Conservation (phyloP, 2,329 filamentous ascomycete species). For the Endothia cerciana region DNA sequence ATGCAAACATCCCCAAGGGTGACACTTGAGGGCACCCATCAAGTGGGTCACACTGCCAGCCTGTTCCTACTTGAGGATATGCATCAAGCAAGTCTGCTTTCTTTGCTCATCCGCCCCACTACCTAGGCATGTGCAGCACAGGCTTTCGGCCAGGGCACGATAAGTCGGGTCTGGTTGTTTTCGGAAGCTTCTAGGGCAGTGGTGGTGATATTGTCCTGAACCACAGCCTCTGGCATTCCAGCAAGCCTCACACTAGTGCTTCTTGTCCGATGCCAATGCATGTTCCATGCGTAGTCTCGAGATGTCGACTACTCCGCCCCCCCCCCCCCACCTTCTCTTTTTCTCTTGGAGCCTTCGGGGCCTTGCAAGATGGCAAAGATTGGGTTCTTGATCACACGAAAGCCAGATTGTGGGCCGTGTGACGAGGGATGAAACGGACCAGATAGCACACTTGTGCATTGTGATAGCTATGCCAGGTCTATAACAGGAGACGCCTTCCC, state of each 20-base stretch:
- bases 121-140: neutral
- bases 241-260: neutral
- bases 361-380: neutral
- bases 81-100: neutral
- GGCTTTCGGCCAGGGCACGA: neutral
- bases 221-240: neutral
- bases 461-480: neutral
- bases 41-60: neutral
- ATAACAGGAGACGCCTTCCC: neutral
- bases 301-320: neutral
- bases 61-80: neutral
- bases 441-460: neutral
- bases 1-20: neutral
- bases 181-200: neutral
- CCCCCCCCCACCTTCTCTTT: no score
- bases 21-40: neutral
- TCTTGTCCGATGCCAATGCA: neutral
- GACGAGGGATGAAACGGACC: constrained; percentile 20
- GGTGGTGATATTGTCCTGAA: neutral
- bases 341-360: neutral
- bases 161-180: neutral
- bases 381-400: neutral
- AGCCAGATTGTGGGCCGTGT: constrained; percentile 17
- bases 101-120: no score
- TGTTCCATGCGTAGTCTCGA: neutral